Evolutionary conservation across 2,329 filamentous ascomycete species (phyloP), one percentile per base, ranked within the genome.

Genomic region (Penicillium rolfsii): DNA sequence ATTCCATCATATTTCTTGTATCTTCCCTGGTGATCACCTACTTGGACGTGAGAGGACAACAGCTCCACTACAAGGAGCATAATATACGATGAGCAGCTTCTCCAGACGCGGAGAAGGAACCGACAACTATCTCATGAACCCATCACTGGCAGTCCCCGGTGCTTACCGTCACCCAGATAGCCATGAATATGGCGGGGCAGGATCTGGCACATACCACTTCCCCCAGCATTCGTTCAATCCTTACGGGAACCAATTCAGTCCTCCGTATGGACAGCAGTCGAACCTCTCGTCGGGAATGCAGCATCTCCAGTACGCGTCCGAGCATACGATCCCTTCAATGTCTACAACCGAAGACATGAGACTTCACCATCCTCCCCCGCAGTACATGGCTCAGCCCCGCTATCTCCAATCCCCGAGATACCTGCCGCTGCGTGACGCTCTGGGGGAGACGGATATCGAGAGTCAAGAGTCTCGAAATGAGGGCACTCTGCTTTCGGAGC

Each of bases 391-490:
- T 22, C 74, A 73, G 16, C 58, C 71, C 5, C 71, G 73, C 14
- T 78, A 71, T 61, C 64, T 71, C 24, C 71, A 73, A 35, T 69
- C 71, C 8, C 71, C 70, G 38, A 71, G 71, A n/a, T 76, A 74
- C 64, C 64, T 74, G 12, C 69, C 73, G 40, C 67, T 75, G 14
- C 75, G 74, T 36, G 77, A 79, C 49, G 68, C 70, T 28, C 67
- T 73, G 43, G 65, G 67, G 48, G 74, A 76, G 53, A 70, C 73
- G 35, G 76, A 76, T 19, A 77, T 80, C 38, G 79, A 81, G 67
- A 75, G 71, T 58, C 79, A 81, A 66, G 76, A 79, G 40, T 81
- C 79, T 41, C 69, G 70, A 40, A 80, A 81, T 60, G 76, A 79
- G 62, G 69, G 71, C 19, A 76, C 74, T 3, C 79, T 77, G 77